Evolutionary conservation across 148 eudicot species (phyloP), one percentile per base, ranked within the genome.

Genomic region (Silene uniflora): DNA sequence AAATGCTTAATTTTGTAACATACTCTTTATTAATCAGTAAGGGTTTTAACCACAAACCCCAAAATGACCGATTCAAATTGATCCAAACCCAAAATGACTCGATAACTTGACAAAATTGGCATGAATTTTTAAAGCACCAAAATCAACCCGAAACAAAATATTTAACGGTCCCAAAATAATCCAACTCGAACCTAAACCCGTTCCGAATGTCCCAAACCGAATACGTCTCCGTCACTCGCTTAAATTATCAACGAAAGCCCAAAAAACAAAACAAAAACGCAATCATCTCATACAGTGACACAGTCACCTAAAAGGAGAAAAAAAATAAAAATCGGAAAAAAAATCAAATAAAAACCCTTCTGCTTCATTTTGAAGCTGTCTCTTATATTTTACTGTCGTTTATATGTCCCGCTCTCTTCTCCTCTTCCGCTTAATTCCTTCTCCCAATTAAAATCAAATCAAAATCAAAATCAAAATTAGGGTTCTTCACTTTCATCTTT

Each of bases 321-420:
- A 19, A 3, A n/a, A 59, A 35, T n/a, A n/a, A n/a, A 35, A 35
- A 6, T 39, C 44, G 44, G 44, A 39, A 39, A 39, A 1, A 39
- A 39, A 67, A 22, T 10, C 10, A 13, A 67, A 59, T 47, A 79
- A 69, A 73, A 78, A 79, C 64, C 76, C 84, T 32, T 32, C 35
- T 88, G 94, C 94, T 87, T 91, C 82, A 81, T 64, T 81, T 82
- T 87, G 80, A 90, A 88, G 92, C 97, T 88, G 86, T 83, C 83
- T 84, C 14, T 77, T 74, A 71, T 52, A 24, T 66, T 63, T 19
- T 46, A 54, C 29, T 59, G 67, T 65, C 61, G n/a, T n/a, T 75
- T 63, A 54, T 35, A 64, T 29, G 46, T 80, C 83, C 75, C 81
- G 66, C 75, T 72, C 80, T 76, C 63, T 60, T 44, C 55, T 76